Base-by-base conservation (phyloP, 371 early-diverging fungal species). In the Syncephalastrum sp. region DNA sequence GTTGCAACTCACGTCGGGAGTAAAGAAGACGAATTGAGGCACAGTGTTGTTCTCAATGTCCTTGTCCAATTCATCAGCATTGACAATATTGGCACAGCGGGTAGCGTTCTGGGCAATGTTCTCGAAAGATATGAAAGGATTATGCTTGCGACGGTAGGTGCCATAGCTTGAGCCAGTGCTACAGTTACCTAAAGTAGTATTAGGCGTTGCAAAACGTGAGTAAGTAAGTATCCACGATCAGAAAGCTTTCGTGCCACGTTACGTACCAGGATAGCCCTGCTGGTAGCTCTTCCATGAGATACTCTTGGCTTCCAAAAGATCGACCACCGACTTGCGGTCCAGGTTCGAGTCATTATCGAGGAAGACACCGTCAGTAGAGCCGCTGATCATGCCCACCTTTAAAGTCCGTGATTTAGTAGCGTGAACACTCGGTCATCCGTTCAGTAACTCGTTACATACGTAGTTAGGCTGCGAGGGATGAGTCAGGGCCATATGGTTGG, bases 201-300 rank as follows among this genome's bases (percentile, higher is more conserved):
- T 27, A 27, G 7, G 7, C 27, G 27, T 27, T 27, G 7, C 27
- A 33, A 33, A 12, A 33, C 38, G 38, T 33, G 38, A 5, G 10
- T 33, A 2, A 5, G 10, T 33, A 2, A 33, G 38, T 33, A 33
- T 33, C 38, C 38, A 10, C 8, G 1, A 33, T 10, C 38, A 33
- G 38, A 33, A 10, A 33, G 38, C 8, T 5, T 5, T 33, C 8
- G 38, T 33, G 10, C 12, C 2, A 33, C 6, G 38, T 33, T 33
- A 24, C 19, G 7, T 50, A 51, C 56, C 56, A 16, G 80, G 74
- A 56, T 75, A 81, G 17, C 69, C 63, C 64, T 87, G 83, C 50
- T 74, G 67, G 62, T 86, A 88, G 7, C 76, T 60, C 59, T 73
- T 82, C 88, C 88, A 88, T 42, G 81, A 68, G 44, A 85, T 58